phyloP scores from a whole-genome alignment of 2,329 filamentous ascomycete genomes.

The Periglandula ipomoeae region DNA sequence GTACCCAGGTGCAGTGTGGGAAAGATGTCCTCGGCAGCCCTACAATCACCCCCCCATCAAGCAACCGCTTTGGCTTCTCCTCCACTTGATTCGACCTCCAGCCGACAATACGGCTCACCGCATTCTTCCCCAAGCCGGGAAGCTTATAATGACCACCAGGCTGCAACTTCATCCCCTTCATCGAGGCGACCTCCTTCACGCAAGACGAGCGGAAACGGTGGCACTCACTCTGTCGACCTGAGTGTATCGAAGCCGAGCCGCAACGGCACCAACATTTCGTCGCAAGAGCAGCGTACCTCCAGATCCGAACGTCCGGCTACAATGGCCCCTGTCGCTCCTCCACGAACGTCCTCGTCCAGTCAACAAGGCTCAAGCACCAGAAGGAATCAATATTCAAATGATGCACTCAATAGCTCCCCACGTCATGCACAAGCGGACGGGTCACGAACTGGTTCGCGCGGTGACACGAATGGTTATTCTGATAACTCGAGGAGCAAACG shows the following conservation, averaged over 20 bases:
- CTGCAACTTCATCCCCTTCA: slow-evolving; percentile 37
- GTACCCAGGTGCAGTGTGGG: slow-evolving; percentile 12
- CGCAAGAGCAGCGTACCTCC: slow-evolving; percentile 33
- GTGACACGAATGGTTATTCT: slow-evolving; percentile 18
- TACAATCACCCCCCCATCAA: slow-evolving; percentile 51
- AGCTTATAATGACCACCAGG: slow-evolving; percentile 46
- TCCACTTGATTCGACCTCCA: slow-evolving; percentile 38
- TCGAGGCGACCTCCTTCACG: slow-evolving; percentile 44
- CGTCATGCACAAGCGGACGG: slow-evolving; percentile 29
- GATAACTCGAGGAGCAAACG: slow-evolving; percentile 24
- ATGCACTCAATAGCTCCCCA: slow-evolving; percentile 34
- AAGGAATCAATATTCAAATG: slow-evolving; percentile 34
- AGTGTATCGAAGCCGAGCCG: slow-evolving; percentile 39
- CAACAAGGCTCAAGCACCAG: slow-evolving; percentile 34
- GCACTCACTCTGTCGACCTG: slow-evolving; percentile 24
- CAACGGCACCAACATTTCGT: slow-evolving; percentile 30
- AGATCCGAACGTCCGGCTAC: slow-evolving; percentile 45
- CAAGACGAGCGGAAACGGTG: slow-evolving; percentile 42
- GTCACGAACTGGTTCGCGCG: slow-evolving; percentile 24
- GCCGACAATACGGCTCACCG: slow-evolving; percentile 41
- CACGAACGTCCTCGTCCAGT: slow-evolving; percentile 75
- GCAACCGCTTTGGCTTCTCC: slow-evolving; percentile 40
- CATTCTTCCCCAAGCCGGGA: slow-evolving; percentile 46
- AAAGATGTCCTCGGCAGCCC: slow-evolving; percentile 46
- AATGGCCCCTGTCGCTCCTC: slow-evolving; percentile 60